phyloP scores from a whole-genome alignment of 1,284 basidiomycete genomes.

The Blastosporella zonata region DNA sequence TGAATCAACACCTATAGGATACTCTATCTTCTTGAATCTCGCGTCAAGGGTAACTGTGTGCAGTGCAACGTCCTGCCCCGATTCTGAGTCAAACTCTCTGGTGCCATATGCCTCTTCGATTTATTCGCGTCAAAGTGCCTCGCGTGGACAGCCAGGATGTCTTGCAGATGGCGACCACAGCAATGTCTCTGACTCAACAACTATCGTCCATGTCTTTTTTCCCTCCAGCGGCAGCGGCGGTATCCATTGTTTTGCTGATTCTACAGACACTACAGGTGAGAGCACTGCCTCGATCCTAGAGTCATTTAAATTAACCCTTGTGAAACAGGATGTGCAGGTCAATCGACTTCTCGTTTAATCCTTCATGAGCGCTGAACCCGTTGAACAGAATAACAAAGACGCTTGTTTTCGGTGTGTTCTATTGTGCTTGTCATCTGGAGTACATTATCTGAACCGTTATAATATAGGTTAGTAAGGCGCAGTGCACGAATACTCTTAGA shows the following conservation, averaged over 20 bases:
- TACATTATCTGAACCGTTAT: not conserved
- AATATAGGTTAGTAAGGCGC: conserved; percentile 36
- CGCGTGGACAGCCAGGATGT: conserved; percentile 18
- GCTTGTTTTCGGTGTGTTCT: conserved; percentile 33
- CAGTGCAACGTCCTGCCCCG: not conserved
- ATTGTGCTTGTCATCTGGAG: not conserved
- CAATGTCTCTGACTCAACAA: conserved; percentile 23
- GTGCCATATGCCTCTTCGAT: conserved; percentile 21
- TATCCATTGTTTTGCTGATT: conserved; percentile 41
- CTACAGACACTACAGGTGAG: conserved; percentile 46
- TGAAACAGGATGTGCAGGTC: conserved; percentile 21
- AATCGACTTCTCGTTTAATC: not conserved
- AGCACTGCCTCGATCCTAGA: not conserved
- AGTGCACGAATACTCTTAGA: conserved; percentile 43
- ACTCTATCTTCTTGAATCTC: not conserved
- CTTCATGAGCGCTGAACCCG: conserved; percentile 8
- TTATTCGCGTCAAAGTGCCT: conserved; percentile 15
- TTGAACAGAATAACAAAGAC: conserved; percentile 34
- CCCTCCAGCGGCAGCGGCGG: conserved; percentile 41
- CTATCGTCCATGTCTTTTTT: conserved; percentile 30
- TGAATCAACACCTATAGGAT: not conserved
- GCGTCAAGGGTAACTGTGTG: not conserved
- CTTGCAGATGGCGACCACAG: conserved; percentile 22
- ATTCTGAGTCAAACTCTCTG: not conserved
- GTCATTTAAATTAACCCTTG: not conserved